Evolutionary conservation across 768 basidiomycete species (phyloP).

Genomic region (Boletus pseudopeckii): DNA sequence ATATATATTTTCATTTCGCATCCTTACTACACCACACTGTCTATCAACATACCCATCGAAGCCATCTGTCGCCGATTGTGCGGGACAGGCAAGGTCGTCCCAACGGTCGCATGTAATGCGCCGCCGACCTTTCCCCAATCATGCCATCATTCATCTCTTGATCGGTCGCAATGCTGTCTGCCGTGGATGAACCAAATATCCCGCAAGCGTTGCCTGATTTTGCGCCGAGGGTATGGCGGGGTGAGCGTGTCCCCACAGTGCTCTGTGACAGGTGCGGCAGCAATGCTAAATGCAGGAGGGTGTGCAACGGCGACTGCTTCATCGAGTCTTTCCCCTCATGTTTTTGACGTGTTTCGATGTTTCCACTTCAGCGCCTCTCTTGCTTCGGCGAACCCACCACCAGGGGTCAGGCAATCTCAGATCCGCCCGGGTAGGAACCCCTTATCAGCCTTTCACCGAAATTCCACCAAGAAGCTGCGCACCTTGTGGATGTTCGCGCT

Average conservation of each 20-base stretch:
- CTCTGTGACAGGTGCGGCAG: background rate
- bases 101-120: slow-evolving; percentile 18
- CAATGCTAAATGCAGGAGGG: slow-evolving; percentile 15
- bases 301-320: slow-evolving; percentile 4
- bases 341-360: slow-evolving; percentile 24
- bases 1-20: slow-evolving; percentile 16
- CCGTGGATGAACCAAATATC: slow-evolving; percentile 8
- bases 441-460: slow-evolving; percentile 32
- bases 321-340: slow-evolving; percentile 23
- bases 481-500: slow-evolving; percentile 4
- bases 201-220: slow-evolving; percentile 8
- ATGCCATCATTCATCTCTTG: slow-evolving; percentile 15
- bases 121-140: slow-evolving; percentile 29
- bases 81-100: slow-evolving; percentile 10
- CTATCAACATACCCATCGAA: slow-evolving; percentile 15
- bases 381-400: slow-evolving; percentile 20
- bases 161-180: slow-evolving; percentile 24
- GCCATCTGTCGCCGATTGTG: slow-evolving; percentile 19
- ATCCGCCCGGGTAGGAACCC: slow-evolving; percentile 12
- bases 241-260: slow-evolving; percentile 1
- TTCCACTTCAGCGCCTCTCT: slow-evolving; percentile 18
- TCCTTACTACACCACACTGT: slow-evolving; percentile 6
- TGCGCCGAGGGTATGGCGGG: slow-evolving; percentile 10
- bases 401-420: slow-evolving; percentile 26
- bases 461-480: slow-evolving; percentile 10